Conservation (phyloP, 2,329 filamentous ascomycete genomes). For the Dissoconium aciculare region DNA sequence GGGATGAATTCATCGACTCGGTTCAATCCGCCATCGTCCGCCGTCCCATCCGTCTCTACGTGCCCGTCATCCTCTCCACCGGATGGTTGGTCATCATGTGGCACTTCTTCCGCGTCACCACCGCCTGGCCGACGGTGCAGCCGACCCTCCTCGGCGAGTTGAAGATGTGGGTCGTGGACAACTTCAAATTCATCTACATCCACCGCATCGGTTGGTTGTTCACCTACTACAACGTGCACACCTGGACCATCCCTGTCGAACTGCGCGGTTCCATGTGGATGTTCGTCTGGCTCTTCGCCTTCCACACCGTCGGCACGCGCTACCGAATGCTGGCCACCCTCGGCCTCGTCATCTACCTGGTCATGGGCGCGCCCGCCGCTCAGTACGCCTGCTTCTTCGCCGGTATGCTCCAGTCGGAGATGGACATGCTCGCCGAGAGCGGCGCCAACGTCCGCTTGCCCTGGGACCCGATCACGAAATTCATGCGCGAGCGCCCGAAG, state of each 20-base stretch:
- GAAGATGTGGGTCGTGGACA: conserved; percentile 36
- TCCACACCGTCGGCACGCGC: conserved; percentile 22
- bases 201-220: conserved; percentile 33
- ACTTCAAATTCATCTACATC: conserved; percentile 54
- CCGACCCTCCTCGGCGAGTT: conserved; percentile 35
- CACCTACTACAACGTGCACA: conserved; percentile 18
- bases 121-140: conserved; percentile 20
- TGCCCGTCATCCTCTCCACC: conserved; percentile 40
- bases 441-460: conserved; percentile 8
- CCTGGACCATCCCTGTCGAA: conserved; percentile 49
- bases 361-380: conserved; percentile 30
- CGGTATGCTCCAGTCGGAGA: conserved; percentile 46
- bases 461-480: conserved; percentile 10
- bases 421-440: conserved; percentile 39
- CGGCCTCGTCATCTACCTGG: conserved; percentile 11
- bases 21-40: conserved; percentile 36
- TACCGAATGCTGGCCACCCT: conserved; percentile 10
- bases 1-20: conserved; percentile 26
- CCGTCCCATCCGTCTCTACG: conserved; percentile 34
- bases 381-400: conserved; percentile 45
- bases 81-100: conserved; percentile 38
- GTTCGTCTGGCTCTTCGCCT: conserved; percentile 42
- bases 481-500: conserved; percentile 5
- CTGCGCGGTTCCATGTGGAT: conserved; percentile 48
- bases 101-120: conserved; percentile 38